These are phyloP conservation scores for Cladosporium sp. DNA, from an alignment of 2,329 filamentous ascomycete species.

Conservation along the genomic window DNA sequence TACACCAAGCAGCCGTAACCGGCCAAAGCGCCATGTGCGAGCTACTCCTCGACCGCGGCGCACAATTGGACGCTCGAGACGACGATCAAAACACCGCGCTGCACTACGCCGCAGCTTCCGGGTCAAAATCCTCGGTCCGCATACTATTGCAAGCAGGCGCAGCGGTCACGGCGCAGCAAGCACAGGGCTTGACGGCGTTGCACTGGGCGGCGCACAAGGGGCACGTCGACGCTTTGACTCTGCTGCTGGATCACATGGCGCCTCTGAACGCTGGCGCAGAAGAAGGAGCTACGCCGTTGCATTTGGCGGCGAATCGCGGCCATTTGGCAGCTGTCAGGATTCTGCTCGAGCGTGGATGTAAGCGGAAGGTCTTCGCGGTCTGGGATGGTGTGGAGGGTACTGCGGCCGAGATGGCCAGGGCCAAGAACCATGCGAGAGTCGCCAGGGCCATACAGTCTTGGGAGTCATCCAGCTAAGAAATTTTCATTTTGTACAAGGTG, in stretches of 20 bases:
- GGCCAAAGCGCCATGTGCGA: slow-evolving; percentile 33
- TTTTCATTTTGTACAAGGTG: slow-evolving; percentile 1
- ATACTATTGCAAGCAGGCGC: slow-evolving; percentile 28
- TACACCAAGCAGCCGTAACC: slow-evolving; percentile 34
- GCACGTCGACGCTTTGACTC: slow-evolving; percentile 28
- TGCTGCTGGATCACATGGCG: slow-evolving; percentile 27
- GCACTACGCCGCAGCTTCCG: slow-evolving; percentile 32
- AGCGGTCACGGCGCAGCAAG: slow-evolving; percentile 25
- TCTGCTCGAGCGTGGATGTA: slow-evolving; percentile 27
- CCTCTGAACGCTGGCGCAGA: slow-evolving; percentile 25
- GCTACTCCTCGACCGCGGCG: slow-evolving; percentile 32
- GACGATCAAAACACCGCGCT: slow-evolving; percentile 31
- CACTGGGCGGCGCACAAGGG: slow-evolving; percentile 35
- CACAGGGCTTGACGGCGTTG: slow-evolving; percentile 28
- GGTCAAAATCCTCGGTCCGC: slow-evolving; percentile 24
- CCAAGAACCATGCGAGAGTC: slow-evolving; percentile 26
- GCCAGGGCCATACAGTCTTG: slow-evolving; percentile 20
- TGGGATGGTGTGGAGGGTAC: slow-evolving; percentile 33
- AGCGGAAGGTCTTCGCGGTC: slow-evolving; percentile 17
- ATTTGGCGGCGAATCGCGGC: slow-evolving; percentile 31
- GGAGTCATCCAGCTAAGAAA: background rate
- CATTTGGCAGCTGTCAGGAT: slow-evolving; percentile 26
- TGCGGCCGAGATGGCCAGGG: slow-evolving; percentile 30
- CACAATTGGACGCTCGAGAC: slow-evolving; percentile 30
- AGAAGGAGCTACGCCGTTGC: slow-evolving; percentile 28